Percentiles rank a stretch among this genome's conserved stretches.
phyloP scores from a whole-genome alignment of 228 moss, liverwort and hornwort species.

The Sphagnum magellanicum region DNA sequence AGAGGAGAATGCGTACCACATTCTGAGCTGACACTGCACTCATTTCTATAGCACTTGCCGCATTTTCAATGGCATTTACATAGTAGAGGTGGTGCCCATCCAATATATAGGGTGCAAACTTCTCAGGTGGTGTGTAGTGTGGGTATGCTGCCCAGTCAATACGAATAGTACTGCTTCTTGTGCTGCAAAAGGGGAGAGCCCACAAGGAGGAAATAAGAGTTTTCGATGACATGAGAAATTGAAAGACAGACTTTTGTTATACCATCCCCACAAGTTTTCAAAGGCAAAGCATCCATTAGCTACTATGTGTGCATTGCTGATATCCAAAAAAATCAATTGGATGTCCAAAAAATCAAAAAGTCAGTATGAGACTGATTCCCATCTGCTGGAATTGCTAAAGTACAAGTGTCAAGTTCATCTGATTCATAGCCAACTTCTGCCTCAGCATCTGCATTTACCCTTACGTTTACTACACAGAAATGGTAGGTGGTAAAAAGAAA shows the following conservation, averaged over 20 bases:
- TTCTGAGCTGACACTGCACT: slow-evolving; percentile 84
- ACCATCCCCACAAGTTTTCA: too few species aligned
- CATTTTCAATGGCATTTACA: slow-evolving; percentile 84
- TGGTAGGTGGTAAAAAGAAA: too few species aligned
- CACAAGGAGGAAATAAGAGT: neutral
- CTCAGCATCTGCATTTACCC: too few species aligned
- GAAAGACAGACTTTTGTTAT: neutral
- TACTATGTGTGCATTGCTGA: too few species aligned
- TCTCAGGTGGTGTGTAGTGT: slow-evolving; percentile 74
- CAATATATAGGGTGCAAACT: slow-evolving; percentile 70
- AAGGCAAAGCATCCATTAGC: too few species aligned
- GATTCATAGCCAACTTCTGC: too few species aligned
- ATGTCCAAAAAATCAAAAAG: too few species aligned
- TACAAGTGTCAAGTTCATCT: too few species aligned
- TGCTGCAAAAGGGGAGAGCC: slow-evolving; percentile 20
- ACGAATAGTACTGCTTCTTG: slow-evolving; percentile 35
- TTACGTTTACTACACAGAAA: too few species aligned
- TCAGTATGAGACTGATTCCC: too few species aligned
- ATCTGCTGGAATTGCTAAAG: too few species aligned
- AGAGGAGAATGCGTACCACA: slow-evolving; percentile 76
- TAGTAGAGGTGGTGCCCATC: slow-evolving; percentile 85
- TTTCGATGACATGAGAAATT: neutral
- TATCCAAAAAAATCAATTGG: too few species aligned
- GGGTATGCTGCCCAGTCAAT: slow-evolving; percentile 95
- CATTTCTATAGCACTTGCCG: slow-evolving; percentile 87